These are phyloP conservation scores for Candida ipomoeae DNA, from an alignment of 805 yeast genomes.

Conservation along the genomic window DNA sequence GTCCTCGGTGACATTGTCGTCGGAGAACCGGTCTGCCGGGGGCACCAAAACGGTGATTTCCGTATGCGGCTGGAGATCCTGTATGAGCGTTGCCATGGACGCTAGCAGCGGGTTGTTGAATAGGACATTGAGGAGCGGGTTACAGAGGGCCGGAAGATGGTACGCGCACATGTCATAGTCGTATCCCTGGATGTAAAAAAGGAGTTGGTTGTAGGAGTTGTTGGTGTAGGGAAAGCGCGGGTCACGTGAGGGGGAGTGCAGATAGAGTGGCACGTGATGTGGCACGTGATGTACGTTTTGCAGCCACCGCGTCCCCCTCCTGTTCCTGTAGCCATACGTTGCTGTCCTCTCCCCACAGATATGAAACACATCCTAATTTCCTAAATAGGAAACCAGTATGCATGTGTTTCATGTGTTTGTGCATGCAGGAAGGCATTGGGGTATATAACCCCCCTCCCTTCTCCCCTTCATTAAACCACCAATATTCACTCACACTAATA, in stretches of 20 bases:
- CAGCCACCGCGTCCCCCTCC: background rate
- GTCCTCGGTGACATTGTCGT: constrained; percentile 51
- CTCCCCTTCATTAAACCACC: no score
- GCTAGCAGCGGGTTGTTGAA: constrained; percentile 55
- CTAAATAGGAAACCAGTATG: no score
- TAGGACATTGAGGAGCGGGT: constrained; percentile 61
- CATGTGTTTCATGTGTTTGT: no score
- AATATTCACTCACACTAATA: no score
- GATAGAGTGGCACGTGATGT: accelerated
- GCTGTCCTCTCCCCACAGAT: no score
- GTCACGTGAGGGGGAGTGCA: background rate
- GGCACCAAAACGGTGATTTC: constrained; percentile 66
- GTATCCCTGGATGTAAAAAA: background rate
- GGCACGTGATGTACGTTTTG: background rate
- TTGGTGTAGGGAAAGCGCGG: background rate
- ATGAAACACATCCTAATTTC: no score
- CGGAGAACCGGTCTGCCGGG: constrained; percentile 42
- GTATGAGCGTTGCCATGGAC: constrained; percentile 41
- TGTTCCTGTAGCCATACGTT: no score
- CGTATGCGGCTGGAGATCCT: constrained; percentile 44
- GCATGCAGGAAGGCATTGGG: no score
- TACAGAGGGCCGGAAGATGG: constrained; percentile 52
- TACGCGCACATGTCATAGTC: background rate
- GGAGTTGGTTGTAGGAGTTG: background rate
- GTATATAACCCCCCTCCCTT: no score